A percentile compares a stretch with the other conserved stretches of the same genome.
These are phyloP conservation scores for Cryptococcus hybrid DNA, from an alignment of 1,284 basidiomycete genomes.

Conservation along the genomic window DNA sequence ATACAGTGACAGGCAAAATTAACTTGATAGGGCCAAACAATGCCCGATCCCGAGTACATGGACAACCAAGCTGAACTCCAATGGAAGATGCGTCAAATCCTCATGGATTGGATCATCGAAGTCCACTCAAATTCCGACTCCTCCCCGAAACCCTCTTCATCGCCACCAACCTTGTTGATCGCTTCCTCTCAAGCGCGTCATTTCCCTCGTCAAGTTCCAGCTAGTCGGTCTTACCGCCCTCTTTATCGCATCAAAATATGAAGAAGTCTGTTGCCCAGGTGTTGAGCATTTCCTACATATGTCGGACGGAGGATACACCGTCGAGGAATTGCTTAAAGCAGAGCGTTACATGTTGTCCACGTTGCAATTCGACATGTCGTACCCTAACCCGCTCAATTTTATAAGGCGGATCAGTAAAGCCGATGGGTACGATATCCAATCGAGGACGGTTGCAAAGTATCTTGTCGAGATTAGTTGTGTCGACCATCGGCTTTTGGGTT, in stretches of 20 bases:
- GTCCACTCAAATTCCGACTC: constrained; percentile 90
- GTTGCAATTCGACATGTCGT: constrained; percentile 86
- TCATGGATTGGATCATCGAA: constrained; percentile 97
- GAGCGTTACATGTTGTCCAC: constrained; percentile 92
- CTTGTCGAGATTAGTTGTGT: constrained; percentile 86
- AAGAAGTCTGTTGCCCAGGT: constrained; percentile 91
- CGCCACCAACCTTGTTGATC: constrained; percentile 92
- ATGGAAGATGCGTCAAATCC: constrained; percentile 92
- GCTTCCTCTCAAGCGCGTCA: constrained; percentile 85
- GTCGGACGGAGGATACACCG: constrained; percentile 82
- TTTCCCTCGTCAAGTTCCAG: constrained; percentile 90
- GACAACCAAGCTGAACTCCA: constrained; percentile 82
- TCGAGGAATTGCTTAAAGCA: constrained; percentile 86
- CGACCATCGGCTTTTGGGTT: constrained; percentile 79
- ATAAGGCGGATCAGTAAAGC: constrained; percentile 91
- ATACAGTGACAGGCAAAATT: neutral
- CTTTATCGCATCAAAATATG: constrained; percentile 92
- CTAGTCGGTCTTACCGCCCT: constrained; percentile 92
- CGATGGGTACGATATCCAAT: constrained; percentile 90
- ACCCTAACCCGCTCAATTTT: constrained; percentile 92
- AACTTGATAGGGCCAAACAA: constrained; percentile 65
- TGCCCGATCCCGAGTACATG: constrained; percentile 90
- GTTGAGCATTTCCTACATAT: constrained; percentile 84
- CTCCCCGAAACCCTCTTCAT: constrained; percentile 96
- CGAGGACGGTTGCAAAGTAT: constrained; percentile 89